Evolutionary conservation across 306 rosid genomes (phyloP), one percentile per base, ranked within the genome.

Genomic region (Acmispon strigosus): DNA sequence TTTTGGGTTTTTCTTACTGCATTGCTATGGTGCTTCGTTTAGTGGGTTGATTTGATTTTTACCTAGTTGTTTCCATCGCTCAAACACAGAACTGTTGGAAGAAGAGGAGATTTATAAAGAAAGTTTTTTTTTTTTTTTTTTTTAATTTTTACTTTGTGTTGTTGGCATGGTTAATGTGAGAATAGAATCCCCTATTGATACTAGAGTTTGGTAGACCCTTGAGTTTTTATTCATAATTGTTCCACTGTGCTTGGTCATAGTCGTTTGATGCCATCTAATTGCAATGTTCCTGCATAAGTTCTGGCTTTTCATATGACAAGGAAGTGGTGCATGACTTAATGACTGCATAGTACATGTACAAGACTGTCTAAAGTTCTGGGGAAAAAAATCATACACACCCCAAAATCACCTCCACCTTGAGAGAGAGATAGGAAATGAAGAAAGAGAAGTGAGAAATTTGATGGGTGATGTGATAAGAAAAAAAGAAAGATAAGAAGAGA

Each of bases 1-100:
- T 14, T 66, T 57, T n/a, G 56, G 57, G 51, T 70, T 60, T 8
- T 72, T 43, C 39, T 44, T 16, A 29, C 47, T 42, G 42, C 62
- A 45, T 16, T 72, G 71, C 53, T 73, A 45, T 45, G 8, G 17
- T 66, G 59, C 54, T 56, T 69, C 59, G n/a, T 69, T 32, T 43
- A 43, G 56, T 61, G 61, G 1, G 64, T 57, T 14, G 58, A 63
- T 45, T 70, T 68, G 39, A 69, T 10, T 65, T 65, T 51, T 18
- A 58, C 67, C 45, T 12, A 47, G 57, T 45, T 51, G 53, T 60
- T 52, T 34, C 44, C 60, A 43, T 43, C 55, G 20, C 65, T 10
- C 11, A 13, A 56, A 68, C 51, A 53, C 68, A 2, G 10, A 22
- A 69, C 24, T 19, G 41, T 53, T 70, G 55, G 47, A 56, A 56